Conservation (phyloP, 2,329 filamentous ascomycete genomes). For the Didymella keratinophila region DNA sequence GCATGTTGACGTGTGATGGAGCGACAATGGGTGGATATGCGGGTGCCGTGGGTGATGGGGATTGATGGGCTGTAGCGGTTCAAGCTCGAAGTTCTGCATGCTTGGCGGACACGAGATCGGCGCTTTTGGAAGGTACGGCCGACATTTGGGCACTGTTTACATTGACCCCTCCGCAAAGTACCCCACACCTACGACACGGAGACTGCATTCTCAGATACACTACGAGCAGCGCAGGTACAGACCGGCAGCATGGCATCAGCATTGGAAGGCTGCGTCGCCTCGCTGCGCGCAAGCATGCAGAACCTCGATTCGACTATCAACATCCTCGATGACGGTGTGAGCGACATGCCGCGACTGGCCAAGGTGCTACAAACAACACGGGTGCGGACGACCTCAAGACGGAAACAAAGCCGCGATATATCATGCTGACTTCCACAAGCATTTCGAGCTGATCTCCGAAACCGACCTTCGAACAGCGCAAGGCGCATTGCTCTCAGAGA, state of each 20-base stretch:
- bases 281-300: slow-evolving; percentile 67
- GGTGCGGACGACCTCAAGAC: slow-evolving; percentile 51
- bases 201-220: not conserved
- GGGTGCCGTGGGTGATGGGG: slow-evolving; percentile 44
- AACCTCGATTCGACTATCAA: slow-evolving; percentile 69
- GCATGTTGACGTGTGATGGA: slow-evolving; percentile 49
- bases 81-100: slow-evolving; percentile 27
- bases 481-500: slow-evolving; percentile 83
- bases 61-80: slow-evolving; percentile 19
- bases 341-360: slow-evolving; percentile 68
- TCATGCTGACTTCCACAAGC: slow-evolving; percentile 58
- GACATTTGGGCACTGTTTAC: slow-evolving; percentile 26
- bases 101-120: slow-evolving; percentile 37
- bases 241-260: slow-evolving; percentile 46
- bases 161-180: slow-evolving; percentile 16
- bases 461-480: slow-evolving; percentile 83
- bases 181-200: slow-evolving; percentile 25
- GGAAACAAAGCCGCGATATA: no score
- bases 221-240: not conserved
- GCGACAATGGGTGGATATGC: slow-evolving; percentile 40
- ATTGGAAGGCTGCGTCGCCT: slow-evolving; percentile 67
- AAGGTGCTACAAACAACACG: slow-evolving; percentile 70
- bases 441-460: slow-evolving; percentile 92
- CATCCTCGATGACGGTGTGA: slow-evolving; percentile 68
- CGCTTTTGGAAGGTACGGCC: slow-evolving; percentile 28